These are phyloP conservation scores for Malassezia brasiliensis DNA, from an alignment of 1,284 basidiomycete species.

Conservation along the genomic window DNA sequence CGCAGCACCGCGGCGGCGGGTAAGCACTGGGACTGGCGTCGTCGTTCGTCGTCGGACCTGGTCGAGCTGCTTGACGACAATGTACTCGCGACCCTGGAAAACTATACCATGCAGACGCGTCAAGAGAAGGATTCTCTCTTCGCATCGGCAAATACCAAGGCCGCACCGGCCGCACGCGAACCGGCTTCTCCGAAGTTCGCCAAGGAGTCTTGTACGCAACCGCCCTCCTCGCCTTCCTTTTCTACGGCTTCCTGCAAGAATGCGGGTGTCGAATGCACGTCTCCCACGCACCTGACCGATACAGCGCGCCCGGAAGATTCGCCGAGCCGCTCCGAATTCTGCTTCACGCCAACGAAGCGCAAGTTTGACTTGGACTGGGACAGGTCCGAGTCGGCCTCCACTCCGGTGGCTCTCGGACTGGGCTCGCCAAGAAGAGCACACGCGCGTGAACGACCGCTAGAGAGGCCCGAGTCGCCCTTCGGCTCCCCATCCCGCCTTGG, in stretches of 20 bases:
- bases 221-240: too few relatives aligned
- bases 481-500: background rate
- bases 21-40: conserved; percentile 44
- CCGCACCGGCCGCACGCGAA: too few relatives aligned
- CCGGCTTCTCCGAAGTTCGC: too few relatives aligned
- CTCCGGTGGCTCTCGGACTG: background rate
- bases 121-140: too few relatives aligned
- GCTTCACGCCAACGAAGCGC: conserved; percentile 1
- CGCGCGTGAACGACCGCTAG: background rate
- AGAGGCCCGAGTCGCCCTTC: background rate
- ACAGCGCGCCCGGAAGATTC: background rate
- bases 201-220: too few relatives aligned
- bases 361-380: conserved; percentile 1
- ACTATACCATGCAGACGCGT: background rate
- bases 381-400: background rate
- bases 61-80: background rate
- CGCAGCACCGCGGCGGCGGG: conserved; percentile 41
- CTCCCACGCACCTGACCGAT: too few relatives aligned
- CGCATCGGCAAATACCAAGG: too few relatives aligned
- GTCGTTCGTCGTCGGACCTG: conserved; percentile 11
- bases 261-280: too few relatives aligned
- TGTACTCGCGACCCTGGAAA: background rate
- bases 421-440: background rate
- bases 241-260: too few relatives aligned
- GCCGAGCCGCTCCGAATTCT: background rate